Evolutionary conservation across 768 basidiomycete genomes (phyloP), one percentile per base, ranked within the genome.

Genomic region (Rhizopogon roseolus): DNA sequence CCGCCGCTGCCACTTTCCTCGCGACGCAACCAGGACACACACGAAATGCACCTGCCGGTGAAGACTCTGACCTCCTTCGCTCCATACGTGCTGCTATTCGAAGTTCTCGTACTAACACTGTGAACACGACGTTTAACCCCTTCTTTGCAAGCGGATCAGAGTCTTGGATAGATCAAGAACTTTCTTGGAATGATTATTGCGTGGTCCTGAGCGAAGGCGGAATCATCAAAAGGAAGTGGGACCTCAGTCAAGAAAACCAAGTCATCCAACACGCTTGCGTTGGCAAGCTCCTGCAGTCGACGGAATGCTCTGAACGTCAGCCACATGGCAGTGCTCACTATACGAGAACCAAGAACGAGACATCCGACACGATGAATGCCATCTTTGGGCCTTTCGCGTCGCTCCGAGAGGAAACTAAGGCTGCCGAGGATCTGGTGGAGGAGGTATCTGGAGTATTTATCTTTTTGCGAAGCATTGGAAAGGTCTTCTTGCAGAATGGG

Each of bases 201-300:
- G 88, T 87, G 0, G 71, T 88, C 1, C 72, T 88, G 59, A 84
- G 80, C 54, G 73, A 75, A 16, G 90, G 87, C 0, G 86, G 87
- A 1, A 73, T 88, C 14, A 81, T 91, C 50, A 73, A 73, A 53
- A 84, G 85, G 62, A 82, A 82, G 62, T 93, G 90, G 91, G 79
- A 77, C 50, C 88, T 92, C 62, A 66, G 73, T n/a, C 74, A 81
- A 40, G 88, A 90, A 62, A 79, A 76, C 6, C 85, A 93, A 62
- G 76, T 78, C 1, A 81, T 93, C 34, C 90, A 90, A 60, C 89
- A 79, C 72, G 90, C 88, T 5, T 91, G 90, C 63, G 73, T 87
- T n/a, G 91, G 86, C 4, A 79, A 78, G 66, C 75, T 93, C 37
- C 82, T 86, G 60, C 82, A 85, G 60, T 66, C 55, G n/a, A 62